Percentiles rank a stretch among this genome's conserved stretches.
These are phyloP conservation scores for Myxozyma geophila DNA, from an alignment of 805 yeast species.

Conservation along the genomic window DNA sequence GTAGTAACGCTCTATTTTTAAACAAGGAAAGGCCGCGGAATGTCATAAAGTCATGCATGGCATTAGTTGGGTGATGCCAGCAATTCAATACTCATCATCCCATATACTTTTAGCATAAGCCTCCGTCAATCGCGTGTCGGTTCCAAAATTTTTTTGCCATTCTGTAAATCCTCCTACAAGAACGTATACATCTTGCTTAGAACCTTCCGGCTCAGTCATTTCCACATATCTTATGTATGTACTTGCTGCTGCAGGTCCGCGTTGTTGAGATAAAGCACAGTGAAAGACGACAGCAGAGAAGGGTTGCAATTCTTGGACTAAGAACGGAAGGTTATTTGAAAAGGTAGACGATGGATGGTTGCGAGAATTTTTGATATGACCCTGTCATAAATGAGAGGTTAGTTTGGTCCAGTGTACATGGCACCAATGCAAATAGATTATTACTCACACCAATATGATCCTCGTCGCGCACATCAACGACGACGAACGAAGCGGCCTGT, in stretches of 20 bases:
- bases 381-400: conserved; percentile 40
- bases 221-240: conserved; percentile 56
- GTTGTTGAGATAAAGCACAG: conserved; percentile 86
- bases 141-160: conserved; percentile 82
- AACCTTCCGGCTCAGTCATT: conserved; percentile 39
- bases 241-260: conserved; percentile 88
- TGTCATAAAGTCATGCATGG: too few species aligned
- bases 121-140: conserved; percentile 66
- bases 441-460: conserved; percentile 71
- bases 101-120: conserved; percentile 45
- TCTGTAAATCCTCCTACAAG: conserved; percentile 81
- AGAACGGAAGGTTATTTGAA: conserved; percentile 47
- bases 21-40: too few species aligned
- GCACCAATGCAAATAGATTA: conserved; percentile 21
- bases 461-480: conserved; percentile 84
- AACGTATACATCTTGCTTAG: conserved; percentile 62
- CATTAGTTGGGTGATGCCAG: too few species aligned
- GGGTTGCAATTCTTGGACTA: conserved; percentile 44
- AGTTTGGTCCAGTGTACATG: conserved; percentile 9
- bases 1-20: too few species aligned
- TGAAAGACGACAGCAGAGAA: conserved; percentile 74
- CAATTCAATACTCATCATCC: too few species aligned
- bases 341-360: conserved; percentile 61
- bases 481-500: conserved; percentile 36
- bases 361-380: conserved; percentile 63